Evolutionary conservation across 2,329 filamentous ascomycete genomes (phyloP).

Genomic region (Hirsutella thompsonii): DNA sequence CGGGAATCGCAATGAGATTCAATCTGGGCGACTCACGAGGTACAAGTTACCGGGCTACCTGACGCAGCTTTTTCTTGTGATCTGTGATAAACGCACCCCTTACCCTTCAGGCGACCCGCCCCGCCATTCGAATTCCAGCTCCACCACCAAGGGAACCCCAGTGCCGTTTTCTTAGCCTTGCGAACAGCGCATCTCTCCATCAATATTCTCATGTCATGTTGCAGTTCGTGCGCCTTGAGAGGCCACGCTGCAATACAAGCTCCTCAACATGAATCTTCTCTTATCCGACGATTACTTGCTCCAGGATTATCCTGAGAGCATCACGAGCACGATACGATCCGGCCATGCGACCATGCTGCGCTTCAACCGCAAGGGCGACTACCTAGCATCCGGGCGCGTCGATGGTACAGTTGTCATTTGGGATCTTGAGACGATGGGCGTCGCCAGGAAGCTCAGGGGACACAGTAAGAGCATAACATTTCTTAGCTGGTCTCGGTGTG

Average conservation of each 20-base stretch:
- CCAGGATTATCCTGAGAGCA: constrained; percentile 79
- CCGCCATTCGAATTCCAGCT: not conserved
- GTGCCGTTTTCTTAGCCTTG: constrained; percentile 22
- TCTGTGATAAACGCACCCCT: too few species aligned
- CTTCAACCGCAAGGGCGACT: constrained; percentile 91
- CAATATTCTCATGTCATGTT: not conserved
- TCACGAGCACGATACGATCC: constrained; percentile 73
- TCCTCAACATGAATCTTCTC: constrained; percentile 39
- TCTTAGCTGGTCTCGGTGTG: constrained; percentile 87
- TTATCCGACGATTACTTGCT: constrained; percentile 51
- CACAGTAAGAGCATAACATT: constrained; percentile 92
- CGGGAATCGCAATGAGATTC: too few species aligned
- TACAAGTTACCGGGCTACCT: too few species aligned
- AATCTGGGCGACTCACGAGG: too few species aligned
- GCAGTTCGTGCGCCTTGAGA: constrained; percentile 4
- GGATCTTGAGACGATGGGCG: constrained; percentile 94
- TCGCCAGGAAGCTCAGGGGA: constrained; percentile 84
- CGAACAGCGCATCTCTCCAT: constrained; percentile 8
- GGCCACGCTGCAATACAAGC: constrained; percentile 1
- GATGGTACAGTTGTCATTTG: constrained; percentile 94
- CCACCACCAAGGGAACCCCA: too few species aligned
- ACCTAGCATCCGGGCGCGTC: constrained; percentile 83
- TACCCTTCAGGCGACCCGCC: too few species aligned
- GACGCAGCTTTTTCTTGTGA: too few species aligned
- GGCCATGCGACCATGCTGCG: constrained; percentile 57